phyloP scores from a whole-genome alignment of 768 basidiomycete species.

The Boletus vinaceobasis region DNA sequence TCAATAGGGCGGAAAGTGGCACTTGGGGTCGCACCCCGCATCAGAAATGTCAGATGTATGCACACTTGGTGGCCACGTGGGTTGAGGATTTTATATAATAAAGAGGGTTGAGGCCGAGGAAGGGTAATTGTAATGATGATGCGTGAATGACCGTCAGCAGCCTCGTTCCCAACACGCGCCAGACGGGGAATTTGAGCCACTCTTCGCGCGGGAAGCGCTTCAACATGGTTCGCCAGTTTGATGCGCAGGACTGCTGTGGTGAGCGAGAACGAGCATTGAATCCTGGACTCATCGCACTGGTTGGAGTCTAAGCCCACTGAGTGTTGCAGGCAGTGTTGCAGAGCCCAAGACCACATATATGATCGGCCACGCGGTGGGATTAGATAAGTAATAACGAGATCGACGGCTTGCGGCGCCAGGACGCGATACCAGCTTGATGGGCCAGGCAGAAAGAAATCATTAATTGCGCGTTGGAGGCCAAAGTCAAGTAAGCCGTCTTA shows the following conservation, averaged over 20 bases:
- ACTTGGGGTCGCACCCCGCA: conserved; percentile 1
- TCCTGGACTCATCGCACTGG: not conserved
- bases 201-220: conserved; percentile 6
- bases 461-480: conserved; percentile 18
- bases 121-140: conserved; percentile 20
- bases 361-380: conserved; percentile 23
- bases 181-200: conserved; percentile 18
- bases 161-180: conserved; percentile 30
- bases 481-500: conserved; percentile 18
- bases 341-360: not conserved
- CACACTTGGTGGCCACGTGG: conserved; percentile 18
- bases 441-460: conserved; percentile 19
- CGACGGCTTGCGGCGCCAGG: conserved; percentile 15
- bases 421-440: conserved; percentile 19
- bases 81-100: conserved; percentile 12
- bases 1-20: not conserved
- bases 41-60: conserved; percentile 10
- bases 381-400: conserved; percentile 23
- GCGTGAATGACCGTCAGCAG: conserved; percentile 23
- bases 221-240: not conserved
- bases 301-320: not conserved
- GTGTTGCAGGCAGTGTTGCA: not conserved
- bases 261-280: not conserved
- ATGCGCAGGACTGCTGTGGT: not conserved
- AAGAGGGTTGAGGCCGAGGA: conserved; percentile 23